Base-by-base conservation (phyloP, 2,329 filamentous ascomycete species). In the Clonostachys rosea region DNA sequence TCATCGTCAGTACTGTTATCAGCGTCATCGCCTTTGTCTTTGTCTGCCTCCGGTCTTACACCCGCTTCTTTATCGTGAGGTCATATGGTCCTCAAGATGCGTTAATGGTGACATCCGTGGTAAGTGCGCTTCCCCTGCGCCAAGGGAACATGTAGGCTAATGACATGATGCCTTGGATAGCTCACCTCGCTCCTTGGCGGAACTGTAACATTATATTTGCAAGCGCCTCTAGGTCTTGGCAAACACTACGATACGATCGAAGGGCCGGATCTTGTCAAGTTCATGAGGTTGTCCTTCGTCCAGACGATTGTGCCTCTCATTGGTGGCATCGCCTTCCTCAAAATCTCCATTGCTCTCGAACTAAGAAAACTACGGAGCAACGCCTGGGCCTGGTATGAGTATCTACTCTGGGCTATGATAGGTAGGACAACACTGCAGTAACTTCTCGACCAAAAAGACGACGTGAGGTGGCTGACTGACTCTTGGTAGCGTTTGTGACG, bases 201-300 rank as follows among this genome's bases (percentile, higher is more conserved):
- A 9, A 59, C 53, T 51, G 50, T 55, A 6, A 53, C 56, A 48
- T 75, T 78, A 49, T 57, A 71, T 6, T 59, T 68, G 12, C 68
- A 76, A 52, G 62, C 63, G 2, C 54, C 66, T 5, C 60, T 72
- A 49, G 76, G 74, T 5, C 57, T 79, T 8, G 77, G 77, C 8
- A 66, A 61, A 43, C 74, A 77, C 51, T 56, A 61, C 9, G 50
- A 60, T 6, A 67, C 67, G 4, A 60, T 76, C 36, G 50, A 59
- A 5, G 46, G 48, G 2, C 24, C 54, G 1, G 65, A 69, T 42
- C 60, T 64, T 12, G 53, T 55, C 14, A 54, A 56, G 2, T 69
- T 73, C 46, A 52, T 61, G 3, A 69, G 72, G 41, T 66, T 69
- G 37, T 62, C 65, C 20, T 77, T 70, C 51, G 64, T 69, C 43